Conservation (phyloP, 225 moss, liverwort and hornwort species). For the Straminergon stramineum region DNA sequence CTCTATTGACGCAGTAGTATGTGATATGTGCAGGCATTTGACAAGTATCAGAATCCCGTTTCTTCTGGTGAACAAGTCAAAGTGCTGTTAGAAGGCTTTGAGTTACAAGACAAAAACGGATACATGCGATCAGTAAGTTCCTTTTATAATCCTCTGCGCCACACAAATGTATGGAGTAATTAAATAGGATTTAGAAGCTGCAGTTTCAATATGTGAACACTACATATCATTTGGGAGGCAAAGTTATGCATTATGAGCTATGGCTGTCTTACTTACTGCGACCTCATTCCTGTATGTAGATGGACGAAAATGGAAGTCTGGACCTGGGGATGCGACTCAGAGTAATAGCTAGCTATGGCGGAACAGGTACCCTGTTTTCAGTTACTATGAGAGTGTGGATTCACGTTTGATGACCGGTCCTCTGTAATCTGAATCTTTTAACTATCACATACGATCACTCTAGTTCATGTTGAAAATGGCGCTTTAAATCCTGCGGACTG, state of each 20-base stretch:
- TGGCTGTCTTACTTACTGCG: neutral
- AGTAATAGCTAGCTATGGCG: constrained; percentile 16
- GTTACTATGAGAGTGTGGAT: neutral
- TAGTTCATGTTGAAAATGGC: neutral
- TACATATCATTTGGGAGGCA: neutral
- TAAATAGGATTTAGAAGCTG: neutral
- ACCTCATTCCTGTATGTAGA: constrained; percentile 4
- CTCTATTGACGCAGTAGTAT: neutral
- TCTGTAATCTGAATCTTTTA: neutral
- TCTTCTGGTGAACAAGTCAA: constrained; percentile 11
- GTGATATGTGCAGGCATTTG: constrained; percentile 16
- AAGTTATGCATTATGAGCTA: neutral
- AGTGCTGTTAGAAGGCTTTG: constrained; percentile 14
- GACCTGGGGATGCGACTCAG: constrained; percentile 28
- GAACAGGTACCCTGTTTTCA: constrained; percentile 4
- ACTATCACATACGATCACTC: neutral
- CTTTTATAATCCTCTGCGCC: neutral
- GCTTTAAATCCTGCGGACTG: neutral
- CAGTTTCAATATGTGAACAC: neutral
- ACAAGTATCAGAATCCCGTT: constrained; percentile 18
- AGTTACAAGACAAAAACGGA: constrained; percentile 7
- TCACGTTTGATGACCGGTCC: neutral
- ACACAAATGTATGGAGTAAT: neutral
- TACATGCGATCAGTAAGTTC: constrained; percentile 1
- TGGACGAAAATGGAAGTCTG: constrained; percentile 27